Conservation (phyloP, 495 filamentous ascomycete species). For the Neurospora pannonica region DNA sequence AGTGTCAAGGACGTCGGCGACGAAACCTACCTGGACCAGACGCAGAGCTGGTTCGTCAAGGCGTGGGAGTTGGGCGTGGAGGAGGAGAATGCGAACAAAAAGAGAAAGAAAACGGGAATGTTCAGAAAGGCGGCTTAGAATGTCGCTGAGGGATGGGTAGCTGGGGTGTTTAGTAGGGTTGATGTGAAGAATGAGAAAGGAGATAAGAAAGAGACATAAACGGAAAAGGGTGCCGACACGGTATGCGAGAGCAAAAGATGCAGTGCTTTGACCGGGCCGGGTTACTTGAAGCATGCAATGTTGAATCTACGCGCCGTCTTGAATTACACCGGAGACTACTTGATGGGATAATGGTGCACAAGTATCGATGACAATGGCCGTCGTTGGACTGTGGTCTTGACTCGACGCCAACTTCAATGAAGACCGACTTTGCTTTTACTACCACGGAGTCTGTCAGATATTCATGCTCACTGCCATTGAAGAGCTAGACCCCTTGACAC, state of each 20-base stretch:
- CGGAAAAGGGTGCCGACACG: not conserved
- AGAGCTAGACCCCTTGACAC: not conserved
- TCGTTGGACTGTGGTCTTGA: not conserved
- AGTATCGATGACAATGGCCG: not conserved
- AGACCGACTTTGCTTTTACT: not conserved
- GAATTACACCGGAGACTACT: not conserved
- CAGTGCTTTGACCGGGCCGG: not conserved
- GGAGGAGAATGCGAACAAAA: slow-evolving; percentile 29
- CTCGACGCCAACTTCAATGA: not conserved
- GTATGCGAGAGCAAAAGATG: not conserved
- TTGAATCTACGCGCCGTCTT: not conserved
- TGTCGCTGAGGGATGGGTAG: not conserved
- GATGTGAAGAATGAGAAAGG: not conserved
- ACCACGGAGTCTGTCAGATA: not conserved
- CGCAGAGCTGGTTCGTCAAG: slow-evolving; percentile 73
- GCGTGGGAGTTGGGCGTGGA: slow-evolving; percentile 59
- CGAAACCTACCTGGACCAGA: slow-evolving; percentile 74
- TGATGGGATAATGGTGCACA: not conserved
- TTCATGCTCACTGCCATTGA: not conserved
- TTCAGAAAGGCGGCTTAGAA: not conserved
- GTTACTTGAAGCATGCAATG: not conserved
- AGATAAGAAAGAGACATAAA: not conserved
- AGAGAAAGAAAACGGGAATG: slow-evolving; percentile 16
- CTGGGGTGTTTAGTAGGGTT: not conserved
- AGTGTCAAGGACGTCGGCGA: slow-evolving; percentile 63